phyloP scores from a whole-genome alignment of 768 basidiomycete genomes.

The Lepiota venenata region DNA sequence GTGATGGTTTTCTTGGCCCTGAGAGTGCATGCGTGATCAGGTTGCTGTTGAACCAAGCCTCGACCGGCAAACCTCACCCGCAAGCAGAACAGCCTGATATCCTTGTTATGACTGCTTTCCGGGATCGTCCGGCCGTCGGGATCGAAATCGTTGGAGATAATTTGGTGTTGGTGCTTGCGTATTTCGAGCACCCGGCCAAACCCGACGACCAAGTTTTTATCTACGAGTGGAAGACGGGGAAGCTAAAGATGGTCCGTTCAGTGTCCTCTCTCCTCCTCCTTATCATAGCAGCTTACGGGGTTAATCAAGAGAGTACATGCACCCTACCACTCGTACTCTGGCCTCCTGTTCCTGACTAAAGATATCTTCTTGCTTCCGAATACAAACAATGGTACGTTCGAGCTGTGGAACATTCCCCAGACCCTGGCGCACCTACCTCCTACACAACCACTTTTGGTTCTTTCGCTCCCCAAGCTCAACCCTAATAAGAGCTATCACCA shows the following conservation, averaged over 20 bases:
- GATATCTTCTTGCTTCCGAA: constrained; percentile 32
- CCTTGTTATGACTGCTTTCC: constrained; percentile 22
- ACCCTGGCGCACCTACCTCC: constrained; percentile 11
- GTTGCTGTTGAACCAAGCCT: constrained; percentile 22
- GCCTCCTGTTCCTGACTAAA: constrained; percentile 31
- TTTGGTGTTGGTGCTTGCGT: constrained; percentile 35
- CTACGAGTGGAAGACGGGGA: constrained; percentile 41
- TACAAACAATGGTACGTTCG: constrained; percentile 22
- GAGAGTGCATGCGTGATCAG: constrained; percentile 6
- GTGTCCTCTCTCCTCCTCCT: background rate
- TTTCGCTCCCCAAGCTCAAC: constrained; percentile 29
- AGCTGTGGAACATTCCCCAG: constrained; percentile 32
- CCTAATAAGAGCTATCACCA: constrained; percentile 17
- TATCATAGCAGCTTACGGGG: background rate
- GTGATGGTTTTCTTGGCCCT: background rate
- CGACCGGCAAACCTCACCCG: constrained; percentile 34
- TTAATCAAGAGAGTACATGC: constrained; percentile 17
- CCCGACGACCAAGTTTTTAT: constrained; percentile 32
- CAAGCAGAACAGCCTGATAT: constrained; percentile 26
- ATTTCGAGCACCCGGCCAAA: constrained; percentile 13
- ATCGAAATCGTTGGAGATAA: constrained; percentile 45
- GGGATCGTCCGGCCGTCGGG: constrained; percentile 29
- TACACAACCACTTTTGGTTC: constrained; percentile 18
- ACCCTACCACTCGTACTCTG: constrained; percentile 23
- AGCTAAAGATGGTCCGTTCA: constrained; percentile 29